A percentile compares a stretch with the other conserved stretches of the same genome.
Evolutionary conservation across 2,329 filamentous ascomycete genomes (phyloP).

Genomic region (Scortechinia acanthostroma): DNA sequence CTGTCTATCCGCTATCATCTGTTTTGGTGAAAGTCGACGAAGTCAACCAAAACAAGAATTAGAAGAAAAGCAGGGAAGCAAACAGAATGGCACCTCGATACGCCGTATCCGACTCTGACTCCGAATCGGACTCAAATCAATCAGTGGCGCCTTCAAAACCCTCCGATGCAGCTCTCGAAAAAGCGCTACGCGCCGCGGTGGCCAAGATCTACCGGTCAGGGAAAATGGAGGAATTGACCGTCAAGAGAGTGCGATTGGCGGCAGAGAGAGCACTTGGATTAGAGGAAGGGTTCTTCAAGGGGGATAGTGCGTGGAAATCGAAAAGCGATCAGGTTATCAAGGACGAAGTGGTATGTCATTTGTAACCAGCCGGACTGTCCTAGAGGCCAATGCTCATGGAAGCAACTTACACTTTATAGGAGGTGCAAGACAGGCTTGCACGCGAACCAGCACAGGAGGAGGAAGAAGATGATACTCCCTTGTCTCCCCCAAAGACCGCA

Average conservation of each 20-base stretch:
- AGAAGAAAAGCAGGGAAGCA: neutral
- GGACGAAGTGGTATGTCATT: slow-evolving; percentile 36
- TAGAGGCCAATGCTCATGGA: slow-evolving; percentile 5
- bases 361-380: too few relatives aligned
- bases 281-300: slow-evolving; percentile 44
- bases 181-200: slow-evolving; percentile 28
- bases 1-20: too few relatives aligned
- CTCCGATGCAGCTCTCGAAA: slow-evolving; percentile 23
- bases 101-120: neutral
- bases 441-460: neutral
- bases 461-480: neutral
- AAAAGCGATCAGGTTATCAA: slow-evolving; percentile 43
- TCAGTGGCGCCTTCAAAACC: slow-evolving; percentile 18
- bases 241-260: slow-evolving; percentile 43
- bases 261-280: slow-evolving; percentile 42
- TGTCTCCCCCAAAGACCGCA: neutral
- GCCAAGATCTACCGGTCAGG: slow-evolving; percentile 24
- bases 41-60: too few relatives aligned
- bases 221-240: slow-evolving; percentile 41
- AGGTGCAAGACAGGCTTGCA: too few relatives aligned
- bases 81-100: neutral
- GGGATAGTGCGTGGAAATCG: slow-evolving; percentile 40
- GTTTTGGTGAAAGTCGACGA: too few relatives aligned
- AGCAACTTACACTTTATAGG: too few relatives aligned
- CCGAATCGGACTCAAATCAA: slow-evolving; percentile 12